Evolutionary conservation across 257 asterid genomes (phyloP), one percentile per base, ranked within the genome.

Genomic region (Scutellaria galericulata): DNA sequence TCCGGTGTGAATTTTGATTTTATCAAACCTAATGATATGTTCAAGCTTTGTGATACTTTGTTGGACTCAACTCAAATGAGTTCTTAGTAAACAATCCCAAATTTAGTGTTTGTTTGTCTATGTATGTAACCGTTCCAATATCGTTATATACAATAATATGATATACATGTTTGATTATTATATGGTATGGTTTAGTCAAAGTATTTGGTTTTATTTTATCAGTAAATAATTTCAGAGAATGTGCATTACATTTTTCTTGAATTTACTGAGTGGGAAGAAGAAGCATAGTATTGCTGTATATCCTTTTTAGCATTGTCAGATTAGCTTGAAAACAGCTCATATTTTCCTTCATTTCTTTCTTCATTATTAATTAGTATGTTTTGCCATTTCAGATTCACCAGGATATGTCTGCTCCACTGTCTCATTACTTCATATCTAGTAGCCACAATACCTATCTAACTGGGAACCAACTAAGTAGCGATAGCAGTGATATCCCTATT

Each of bases 381-480:
- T 62, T 41, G 12, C 12, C 20, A 53, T 79, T 70, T 75, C 94
- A 91, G 96, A 72, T 86, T 73, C 96, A 89, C 67, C 89, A 89
- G 64, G 96, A 86, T 76, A 91, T 91, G 97, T 78, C 59, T 74
- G 89, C 87, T 66, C 94, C 92, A 42, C 72, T 90, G 61, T 84
- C 96, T 64, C 92, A 91, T 78, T 91, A 88, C 84, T 91, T 80
- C 64, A 84, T 91, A 70, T 89, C 80, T 64, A 91, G 91, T 14
- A 86, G 92, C 70, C 97, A 91, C 77, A 91, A 89, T 83, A 79
- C 97, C 48, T 89, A 91, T 84, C 70, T 91, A 75, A 91, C 94
- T 13, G 97, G 96, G 64, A 91, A 91, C 64, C 97, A 90, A 57
- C 75, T 89, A 20, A 87, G 94, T 64, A 90, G 97, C 50, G 90